Evolutionary conservation across 345 rosid genomes (phyloP).

Genomic region (Passiflora organensis): DNA sequence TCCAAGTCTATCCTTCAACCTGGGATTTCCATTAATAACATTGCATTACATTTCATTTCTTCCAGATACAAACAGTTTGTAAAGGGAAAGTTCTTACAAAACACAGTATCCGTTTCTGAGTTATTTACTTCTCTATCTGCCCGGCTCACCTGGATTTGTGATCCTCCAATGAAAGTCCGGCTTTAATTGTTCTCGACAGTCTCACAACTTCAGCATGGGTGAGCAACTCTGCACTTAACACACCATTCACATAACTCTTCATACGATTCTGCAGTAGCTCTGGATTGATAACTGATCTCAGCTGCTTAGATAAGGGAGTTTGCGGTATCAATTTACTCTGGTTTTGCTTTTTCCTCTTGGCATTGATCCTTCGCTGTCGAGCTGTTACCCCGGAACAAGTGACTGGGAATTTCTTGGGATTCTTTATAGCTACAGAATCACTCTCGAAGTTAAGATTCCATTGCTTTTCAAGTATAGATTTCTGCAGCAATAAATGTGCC

Average conservation of each 20-base stretch:
- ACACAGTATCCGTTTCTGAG: too few relatives aligned
- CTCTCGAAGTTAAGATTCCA: constrained; percentile 83
- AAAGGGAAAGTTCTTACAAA: too few relatives aligned
- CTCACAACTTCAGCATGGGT: constrained; percentile 74
- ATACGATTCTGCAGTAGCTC: constrained; percentile 54
- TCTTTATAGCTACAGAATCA: too few relatives aligned
- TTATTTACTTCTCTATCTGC: too few relatives aligned
- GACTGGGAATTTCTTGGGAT: constrained; percentile 41
- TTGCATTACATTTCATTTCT: too few relatives aligned
- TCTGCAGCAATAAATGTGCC: constrained; percentile 76
- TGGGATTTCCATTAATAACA: constrained; percentile 23
- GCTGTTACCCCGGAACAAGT: constrained; percentile 78
- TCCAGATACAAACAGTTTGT: too few relatives aligned
- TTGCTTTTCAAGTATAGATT: constrained; percentile 85
- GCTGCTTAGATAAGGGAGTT: constrained; percentile 29
- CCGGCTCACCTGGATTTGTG: constrained; percentile 60
- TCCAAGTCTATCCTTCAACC: constrained; percentile 79
- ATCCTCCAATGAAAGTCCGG: constrained; percentile 74
- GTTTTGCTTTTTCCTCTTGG: constrained; percentile 39
- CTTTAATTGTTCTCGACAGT: constrained; percentile 67
- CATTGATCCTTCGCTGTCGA: constrained; percentile 59
- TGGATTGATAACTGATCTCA: constrained; percentile 41
- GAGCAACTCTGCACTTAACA: constrained; percentile 62
- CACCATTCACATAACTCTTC: constrained; percentile 79
- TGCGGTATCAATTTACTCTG: constrained; percentile 28